Conservation (phyloP, 2,329 filamentous ascomycete genomes). For the Ramularia collo-cygni region DNA sequence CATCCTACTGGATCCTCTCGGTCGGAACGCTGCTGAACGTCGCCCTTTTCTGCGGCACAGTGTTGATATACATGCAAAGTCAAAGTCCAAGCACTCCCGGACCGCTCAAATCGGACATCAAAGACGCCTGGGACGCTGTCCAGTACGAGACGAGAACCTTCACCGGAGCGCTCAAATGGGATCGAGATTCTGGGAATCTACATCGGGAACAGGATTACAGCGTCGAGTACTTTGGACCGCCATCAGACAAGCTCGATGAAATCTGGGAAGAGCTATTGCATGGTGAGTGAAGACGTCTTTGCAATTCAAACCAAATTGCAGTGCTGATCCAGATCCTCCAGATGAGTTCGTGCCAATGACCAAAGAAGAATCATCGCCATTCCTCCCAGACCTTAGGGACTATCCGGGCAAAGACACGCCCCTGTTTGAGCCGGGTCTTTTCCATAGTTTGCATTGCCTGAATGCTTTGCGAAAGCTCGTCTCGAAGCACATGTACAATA, state of each 20-base stretch:
- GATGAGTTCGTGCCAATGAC: slow-evolving; percentile 14
- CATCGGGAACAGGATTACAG: slow-evolving; percentile 8
- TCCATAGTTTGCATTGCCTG: slow-evolving; percentile 20
- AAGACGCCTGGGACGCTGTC: slow-evolving; percentile 9
- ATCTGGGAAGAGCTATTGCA: slow-evolving; percentile 14
- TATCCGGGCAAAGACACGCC: slow-evolving; percentile 2
- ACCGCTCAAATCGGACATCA: too few species aligned
- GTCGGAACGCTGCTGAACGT: too few species aligned
- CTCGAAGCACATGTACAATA: slow-evolving; percentile 13
- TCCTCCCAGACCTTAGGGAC: slow-evolving; percentile 8
- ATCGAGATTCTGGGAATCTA: slow-evolving; percentile 5
- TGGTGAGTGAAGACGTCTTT: not conserved
- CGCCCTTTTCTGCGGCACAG: too few species aligned
- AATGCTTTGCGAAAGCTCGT: slow-evolving; percentile 16
- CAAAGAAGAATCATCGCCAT: slow-evolving; percentile 8
- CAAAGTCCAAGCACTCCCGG: too few species aligned
- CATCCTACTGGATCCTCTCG: too few species aligned
- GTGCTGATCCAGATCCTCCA: not conserved
- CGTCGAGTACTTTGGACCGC: slow-evolving; percentile 15
- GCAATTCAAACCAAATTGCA: not conserved
- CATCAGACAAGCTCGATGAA: slow-evolving; percentile 10
- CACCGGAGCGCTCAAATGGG: slow-evolving; percentile 12
- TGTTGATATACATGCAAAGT: too few species aligned
- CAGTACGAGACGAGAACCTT: slow-evolving; percentile 11
- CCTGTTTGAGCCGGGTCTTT: slow-evolving; percentile 10